Evolutionary conservation across 805 yeast species (phyloP).

Genomic region (Yamadazyma scolyti): DNA sequence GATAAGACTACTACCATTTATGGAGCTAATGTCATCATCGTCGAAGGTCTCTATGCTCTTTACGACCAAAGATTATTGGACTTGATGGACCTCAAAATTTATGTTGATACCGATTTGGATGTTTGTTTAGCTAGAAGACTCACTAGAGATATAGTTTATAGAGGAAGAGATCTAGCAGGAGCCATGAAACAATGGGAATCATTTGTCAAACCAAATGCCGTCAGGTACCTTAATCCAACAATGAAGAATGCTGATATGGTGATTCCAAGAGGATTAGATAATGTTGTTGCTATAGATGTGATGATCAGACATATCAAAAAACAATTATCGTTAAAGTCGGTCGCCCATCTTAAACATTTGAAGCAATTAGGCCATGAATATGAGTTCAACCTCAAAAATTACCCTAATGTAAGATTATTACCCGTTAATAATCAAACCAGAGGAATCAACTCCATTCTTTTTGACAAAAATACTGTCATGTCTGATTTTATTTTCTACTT

Average conservation of each 20-base stretch:
- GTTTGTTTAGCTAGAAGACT: conserved; percentile 87
- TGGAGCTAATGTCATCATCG: conserved; percentile 89
- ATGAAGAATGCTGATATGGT: conserved; percentile 79
- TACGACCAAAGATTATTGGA: conserved; percentile 65
- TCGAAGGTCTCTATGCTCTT: conserved; percentile 88
- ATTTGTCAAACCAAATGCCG: conserved; percentile 92
- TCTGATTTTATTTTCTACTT: conserved; percentile 86
- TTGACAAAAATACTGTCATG: conserved; percentile 51
- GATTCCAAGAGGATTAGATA: conserved; percentile 89
- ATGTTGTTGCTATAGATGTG: conserved; percentile 72
- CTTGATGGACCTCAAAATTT: conserved; percentile 81
- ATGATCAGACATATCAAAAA: conserved; percentile 75
- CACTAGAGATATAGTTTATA: conserved; percentile 76
- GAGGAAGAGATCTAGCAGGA: conserved; percentile 83
- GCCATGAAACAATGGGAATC: conserved; percentile 85
- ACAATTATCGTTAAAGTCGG: conserved; percentile 63
- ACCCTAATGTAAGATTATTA: conserved; percentile 31
- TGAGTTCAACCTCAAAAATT: conserved; percentile 24
- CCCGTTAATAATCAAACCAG: conserved; percentile 60
- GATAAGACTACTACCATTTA: conserved; percentile 70
- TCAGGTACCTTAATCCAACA: conserved; percentile 68
- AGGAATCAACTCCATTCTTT: conserved; percentile 69
- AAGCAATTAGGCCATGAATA: conserved; percentile 49
- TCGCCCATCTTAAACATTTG: conserved; percentile 62
- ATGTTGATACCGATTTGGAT: conserved; percentile 92